Evolutionary conservation across 2,329 filamentous ascomycete genomes (phyloP).

Genomic region (Colletotrichum navitas): DNA sequence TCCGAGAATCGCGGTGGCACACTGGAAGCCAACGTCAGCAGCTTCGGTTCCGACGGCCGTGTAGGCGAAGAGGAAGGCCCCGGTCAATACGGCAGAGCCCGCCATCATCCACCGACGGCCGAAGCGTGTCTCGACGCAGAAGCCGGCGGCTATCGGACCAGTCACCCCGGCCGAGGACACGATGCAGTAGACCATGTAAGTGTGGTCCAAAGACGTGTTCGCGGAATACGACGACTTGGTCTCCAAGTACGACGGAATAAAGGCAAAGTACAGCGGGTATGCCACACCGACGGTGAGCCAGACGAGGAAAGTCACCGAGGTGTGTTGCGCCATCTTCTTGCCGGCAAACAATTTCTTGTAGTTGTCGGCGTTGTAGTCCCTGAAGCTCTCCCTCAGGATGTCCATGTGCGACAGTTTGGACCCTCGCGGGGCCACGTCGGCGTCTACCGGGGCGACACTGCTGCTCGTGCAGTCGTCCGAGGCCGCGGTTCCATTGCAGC

Average conservation of each 20-base stretch:
- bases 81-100: constrained; percentile 57
- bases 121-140: constrained; percentile 56
- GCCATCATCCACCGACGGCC: constrained; percentile 61
- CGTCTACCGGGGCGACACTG: constrained; percentile 6
- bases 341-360: constrained; percentile 51
- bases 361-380: constrained; percentile 43
- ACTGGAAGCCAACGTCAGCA: constrained; percentile 55
- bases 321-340: constrained; percentile 51
- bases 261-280: constrained; percentile 61
- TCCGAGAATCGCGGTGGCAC: constrained; percentile 60
- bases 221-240: constrained; percentile 50
- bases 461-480: constrained; percentile 40
- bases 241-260: constrained; percentile 60
- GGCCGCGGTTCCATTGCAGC: neutral
- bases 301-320: constrained; percentile 54
- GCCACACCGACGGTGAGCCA: constrained; percentile 62
- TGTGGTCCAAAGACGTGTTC: constrained; percentile 47
- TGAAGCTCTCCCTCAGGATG: constrained; percentile 45
- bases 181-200: constrained; percentile 53
- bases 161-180: constrained; percentile 55
- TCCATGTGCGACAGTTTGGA: constrained; percentile 44
- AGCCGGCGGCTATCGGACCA: constrained; percentile 57
- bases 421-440: constrained; percentile 17
- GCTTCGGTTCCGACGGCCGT: constrained; percentile 55
- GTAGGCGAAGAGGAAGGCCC: constrained; percentile 61